A percentile compares a stretch with the other conserved stretches of the same genome.
Conservation (phyloP, 768 basidiomycete species). For the Auricularia cornea region DNA sequence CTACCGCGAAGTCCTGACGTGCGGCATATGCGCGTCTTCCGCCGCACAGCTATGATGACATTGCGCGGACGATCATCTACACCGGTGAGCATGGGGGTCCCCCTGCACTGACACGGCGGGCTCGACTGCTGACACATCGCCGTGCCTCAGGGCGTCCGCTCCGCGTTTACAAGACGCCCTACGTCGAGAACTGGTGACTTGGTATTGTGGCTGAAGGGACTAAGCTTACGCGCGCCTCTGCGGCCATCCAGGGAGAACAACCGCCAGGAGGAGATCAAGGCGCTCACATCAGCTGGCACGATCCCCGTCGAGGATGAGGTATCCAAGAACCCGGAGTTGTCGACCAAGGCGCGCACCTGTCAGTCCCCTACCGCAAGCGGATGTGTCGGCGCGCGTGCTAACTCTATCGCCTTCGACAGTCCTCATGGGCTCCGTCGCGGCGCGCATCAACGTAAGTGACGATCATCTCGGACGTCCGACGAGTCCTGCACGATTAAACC, state of each 20-base stretch:
- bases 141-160: constrained; percentile 58
- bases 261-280: constrained; percentile 49
- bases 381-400: neutral
- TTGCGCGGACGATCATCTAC: constrained; percentile 61
- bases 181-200: constrained; percentile 60
- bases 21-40: too few species aligned
- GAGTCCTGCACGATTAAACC: neutral
- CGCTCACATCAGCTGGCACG: constrained; percentile 52
- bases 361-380: constrained; percentile 17
- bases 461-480: constrained; percentile 31
- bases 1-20: neutral
- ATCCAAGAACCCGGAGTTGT: constrained; percentile 57
- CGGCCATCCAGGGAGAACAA: constrained; percentile 45
- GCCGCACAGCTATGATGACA: constrained; percentile 50
- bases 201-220: constrained; percentile 8
- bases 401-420: constrained; percentile 32
- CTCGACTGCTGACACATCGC: constrained; percentile 17
- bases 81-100: constrained; percentile 7
- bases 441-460: constrained; percentile 47
- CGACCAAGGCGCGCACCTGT: constrained; percentile 53
- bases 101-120: neutral
- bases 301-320: constrained; percentile 73
- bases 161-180: constrained; percentile 73
- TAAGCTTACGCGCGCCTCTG: constrained; percentile 16
- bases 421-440: constrained; percentile 75